Evolutionary conservation across 2,329 filamentous ascomycete species (phyloP).

Genomic region (Hypoxylon sp.): DNA sequence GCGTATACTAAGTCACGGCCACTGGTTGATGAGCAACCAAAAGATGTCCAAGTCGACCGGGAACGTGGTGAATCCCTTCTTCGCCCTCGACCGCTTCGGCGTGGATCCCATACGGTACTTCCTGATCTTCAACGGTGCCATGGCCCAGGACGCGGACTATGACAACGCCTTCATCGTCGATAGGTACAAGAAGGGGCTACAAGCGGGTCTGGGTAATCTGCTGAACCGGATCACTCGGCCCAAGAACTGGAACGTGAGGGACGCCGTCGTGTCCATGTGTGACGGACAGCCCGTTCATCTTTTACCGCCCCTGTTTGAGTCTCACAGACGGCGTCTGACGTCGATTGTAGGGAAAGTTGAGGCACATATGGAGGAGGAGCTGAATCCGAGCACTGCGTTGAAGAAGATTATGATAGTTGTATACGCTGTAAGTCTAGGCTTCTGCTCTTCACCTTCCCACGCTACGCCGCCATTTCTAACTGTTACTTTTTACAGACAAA

Average conservation of each 20-base stretch:
- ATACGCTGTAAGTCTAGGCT: constrained; percentile 62
- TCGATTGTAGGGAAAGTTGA: constrained; percentile 59
- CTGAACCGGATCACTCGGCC: constrained; percentile 76
- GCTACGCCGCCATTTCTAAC: neutral
- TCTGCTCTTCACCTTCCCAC: neutral
- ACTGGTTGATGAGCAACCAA: constrained; percentile 91
- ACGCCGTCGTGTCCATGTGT: constrained; percentile 63
- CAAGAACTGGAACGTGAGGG: constrained; percentile 76
- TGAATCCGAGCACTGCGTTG: constrained; percentile 75
- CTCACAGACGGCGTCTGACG: constrained; percentile 58
- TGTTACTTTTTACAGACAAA: constrained; percentile 66
- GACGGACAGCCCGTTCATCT: constrained; percentile 2
- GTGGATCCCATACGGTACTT: constrained; percentile 92
- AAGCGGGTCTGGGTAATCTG: constrained; percentile 84
- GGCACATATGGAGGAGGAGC: constrained; percentile 70
- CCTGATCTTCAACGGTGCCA: constrained; percentile 82
- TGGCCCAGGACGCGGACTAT: constrained; percentile 85
- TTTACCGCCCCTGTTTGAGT: constrained; percentile 50
- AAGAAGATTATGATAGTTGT: constrained; percentile 73
- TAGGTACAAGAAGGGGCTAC: constrained; percentile 83
- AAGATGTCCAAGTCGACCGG: constrained; percentile 98
- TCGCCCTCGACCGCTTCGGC: constrained; percentile 89
- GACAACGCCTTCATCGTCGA: constrained; percentile 81
- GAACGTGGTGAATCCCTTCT: constrained; percentile 95
- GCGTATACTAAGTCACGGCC: constrained; percentile 87